Evolutionary conservation across 495 filamentous ascomycete species (phyloP).

Genomic region (Penicillium canescens): DNA sequence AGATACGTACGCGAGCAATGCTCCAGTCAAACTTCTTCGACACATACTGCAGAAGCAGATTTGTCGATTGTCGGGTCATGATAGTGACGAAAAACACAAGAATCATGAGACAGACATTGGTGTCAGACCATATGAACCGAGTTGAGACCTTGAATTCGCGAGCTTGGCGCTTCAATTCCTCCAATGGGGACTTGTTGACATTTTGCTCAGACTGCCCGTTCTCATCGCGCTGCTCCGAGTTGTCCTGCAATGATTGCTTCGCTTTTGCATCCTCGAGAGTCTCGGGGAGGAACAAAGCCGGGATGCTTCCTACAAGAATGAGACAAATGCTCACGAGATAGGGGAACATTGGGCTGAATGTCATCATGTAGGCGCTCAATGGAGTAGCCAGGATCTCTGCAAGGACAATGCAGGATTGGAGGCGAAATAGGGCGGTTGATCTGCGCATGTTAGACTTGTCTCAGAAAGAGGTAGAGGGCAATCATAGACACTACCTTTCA

Average conservation of each 20-base stretch:
- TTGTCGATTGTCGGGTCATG: slow-evolving; percentile 29
- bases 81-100: slow-evolving; percentile 30
- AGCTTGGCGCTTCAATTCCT: slow-evolving; percentile 13
- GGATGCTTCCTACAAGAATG: slow-evolving; percentile 23
- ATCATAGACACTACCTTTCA: slow-evolving; percentile 24
- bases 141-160: slow-evolving; percentile 29
- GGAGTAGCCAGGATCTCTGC: slow-evolving; percentile 35
- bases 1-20: slow-evolving; percentile 31
- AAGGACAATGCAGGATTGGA: slow-evolving; percentile 18
- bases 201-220: background rate
- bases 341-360: slow-evolving; percentile 24
- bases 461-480: background rate
- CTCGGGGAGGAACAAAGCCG: slow-evolving; percentile 46
- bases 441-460: slow-evolving; percentile 15
- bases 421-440: slow-evolving; percentile 28
- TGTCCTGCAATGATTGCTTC: slow-evolving; percentile 2
- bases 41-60: slow-evolving; percentile 40
- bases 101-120: slow-evolving; percentile 28
- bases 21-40: slow-evolving; percentile 45
- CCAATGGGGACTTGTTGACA: slow-evolving; percentile 9
- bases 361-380: slow-evolving; percentile 34
- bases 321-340: slow-evolving; percentile 27
- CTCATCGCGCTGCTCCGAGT: background rate
- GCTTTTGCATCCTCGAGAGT: slow-evolving; percentile 33
- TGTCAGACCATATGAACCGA: slow-evolving; percentile 32